phyloP scores from a whole-genome alignment of 345 rosid genomes.

The Bretschneidera sinensis region DNA sequence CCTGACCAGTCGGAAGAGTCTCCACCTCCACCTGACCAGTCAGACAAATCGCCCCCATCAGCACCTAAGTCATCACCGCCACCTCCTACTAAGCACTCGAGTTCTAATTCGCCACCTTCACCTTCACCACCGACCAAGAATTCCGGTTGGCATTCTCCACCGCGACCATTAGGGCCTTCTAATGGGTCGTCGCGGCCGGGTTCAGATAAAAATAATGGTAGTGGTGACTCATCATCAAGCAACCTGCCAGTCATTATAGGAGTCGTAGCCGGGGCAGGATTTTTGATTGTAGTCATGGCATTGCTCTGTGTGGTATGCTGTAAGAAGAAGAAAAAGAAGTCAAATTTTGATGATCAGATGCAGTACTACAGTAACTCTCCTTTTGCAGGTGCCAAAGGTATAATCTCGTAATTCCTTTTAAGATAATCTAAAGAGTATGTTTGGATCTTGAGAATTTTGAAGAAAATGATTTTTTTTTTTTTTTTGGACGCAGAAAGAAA shows the following conservation, averaged over 20 bases:
- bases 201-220: not conserved
- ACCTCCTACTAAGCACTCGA: too few relatives aligned
- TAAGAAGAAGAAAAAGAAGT: constrained; percentile 42
- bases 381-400: not conserved
- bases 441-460: too few relatives aligned
- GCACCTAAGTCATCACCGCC: not conserved
- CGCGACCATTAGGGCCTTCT: too few relatives aligned
- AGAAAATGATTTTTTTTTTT: too few relatives aligned
- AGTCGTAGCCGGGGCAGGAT: constrained; percentile 34
- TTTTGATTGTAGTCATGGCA: constrained; percentile 39
- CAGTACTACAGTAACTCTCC: constrained; percentile 28
- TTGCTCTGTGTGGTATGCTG: constrained; percentile 32
- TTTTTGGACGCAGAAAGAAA: too few relatives aligned
- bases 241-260: constrained; percentile 27
- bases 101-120: constrained; percentile 11
- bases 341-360: constrained; percentile 29
- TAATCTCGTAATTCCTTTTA: too few relatives aligned
- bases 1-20: constrained; percentile 3
- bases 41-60: not conserved
- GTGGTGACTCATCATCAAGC: not conserved
- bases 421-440: too few relatives aligned
- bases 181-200: not conserved
- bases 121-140: too few relatives aligned
- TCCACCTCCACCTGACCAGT: constrained; percentile 12
- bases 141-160: too few relatives aligned